Evolutionary conservation across 75 land plant species (phyloP), one percentile per base, ranked within the genome.

Genomic region (Ceratopteris richardii): DNA sequence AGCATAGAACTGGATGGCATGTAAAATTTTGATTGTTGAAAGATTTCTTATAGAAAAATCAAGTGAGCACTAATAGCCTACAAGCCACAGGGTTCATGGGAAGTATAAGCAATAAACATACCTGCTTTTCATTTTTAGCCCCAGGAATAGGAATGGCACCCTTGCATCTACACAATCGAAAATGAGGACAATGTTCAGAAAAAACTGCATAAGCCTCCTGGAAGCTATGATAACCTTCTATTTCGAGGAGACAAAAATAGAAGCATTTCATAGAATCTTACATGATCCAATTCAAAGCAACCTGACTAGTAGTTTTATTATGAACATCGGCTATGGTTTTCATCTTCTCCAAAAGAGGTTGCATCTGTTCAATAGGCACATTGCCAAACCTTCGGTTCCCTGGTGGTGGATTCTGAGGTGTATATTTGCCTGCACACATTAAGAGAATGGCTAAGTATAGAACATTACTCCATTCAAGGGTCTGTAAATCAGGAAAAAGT

Each of bases 251-350:
- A 33, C 7, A 33, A 33, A 33, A 4, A 33, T 33, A 33, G 37
- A 33, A 33, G 37, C 9, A 33, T 33, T 4, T 33, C 37, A 4
- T 33, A 3, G 9, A 9, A 33, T 24, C 59, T 30, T 31, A 57
- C 59, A 57, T 57, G 37, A 18, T 11, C 59, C 59, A 57, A 39
- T 57, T 57, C 21, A 57, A 24, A 57, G 59, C 59, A 57, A 57
- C 59, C 30, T 57, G 59, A 31, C 42, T 40, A n/a, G 31, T 39
- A 57, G 37, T 57, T 33, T 57, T 57, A 39, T 24, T 30, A 36
- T 57, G 42, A 5, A 3, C 43, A 29, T 28, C 59, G 3, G 42
- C 59, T 36, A 57, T 57, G 33, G 25, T 31, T 29, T 22, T 57
- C 39, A 57, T 33, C 22, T 57, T 57, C 11, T 57, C 37, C 21